Percentiles rank a stretch among this genome's conserved stretches.
Conservation (phyloP, 2,329 filamentous ascomycete genomes). For the Trichoderma koningii region DNA sequence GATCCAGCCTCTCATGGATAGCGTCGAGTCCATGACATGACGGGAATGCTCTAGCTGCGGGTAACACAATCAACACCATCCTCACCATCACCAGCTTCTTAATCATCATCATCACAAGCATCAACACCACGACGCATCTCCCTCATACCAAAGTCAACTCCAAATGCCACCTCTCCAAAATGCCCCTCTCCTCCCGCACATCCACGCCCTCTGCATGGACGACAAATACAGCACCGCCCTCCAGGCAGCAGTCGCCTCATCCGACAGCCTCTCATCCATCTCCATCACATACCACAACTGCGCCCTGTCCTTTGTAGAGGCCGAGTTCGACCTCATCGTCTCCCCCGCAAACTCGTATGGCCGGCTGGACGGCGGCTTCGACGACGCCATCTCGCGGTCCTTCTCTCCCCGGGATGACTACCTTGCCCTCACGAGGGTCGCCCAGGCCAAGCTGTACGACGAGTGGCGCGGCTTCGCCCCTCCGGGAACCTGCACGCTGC, state of each 20-base stretch:
- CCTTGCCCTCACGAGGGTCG: slow-evolving; percentile 49
- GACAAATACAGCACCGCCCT: slow-evolving; percentile 43
- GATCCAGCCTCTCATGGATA: background rate
- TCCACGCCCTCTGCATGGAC: slow-evolving; percentile 30
- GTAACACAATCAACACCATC: no score
- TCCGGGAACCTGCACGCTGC: slow-evolving; percentile 52
- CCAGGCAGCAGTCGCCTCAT: slow-evolving; percentile 37
- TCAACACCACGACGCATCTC: background rate
- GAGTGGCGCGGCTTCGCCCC: slow-evolving; percentile 53
- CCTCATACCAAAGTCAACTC: background rate
- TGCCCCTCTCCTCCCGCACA: slow-evolving; percentile 25
- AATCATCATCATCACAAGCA: background rate
- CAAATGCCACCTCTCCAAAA: background rate
- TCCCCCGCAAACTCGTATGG: slow-evolving; percentile 59
- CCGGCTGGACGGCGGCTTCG: slow-evolving; percentile 56
- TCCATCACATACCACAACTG: slow-evolving; percentile 43
- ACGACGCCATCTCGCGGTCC: slow-evolving; percentile 54
- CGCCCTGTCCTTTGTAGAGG: slow-evolving; percentile 43
- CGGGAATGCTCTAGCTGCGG: background rate
- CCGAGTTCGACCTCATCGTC: slow-evolving; percentile 51
- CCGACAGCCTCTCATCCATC: slow-evolving; percentile 38
- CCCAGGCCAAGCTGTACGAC: slow-evolving; percentile 49
- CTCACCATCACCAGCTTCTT: background rate
- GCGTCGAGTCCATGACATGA: background rate
- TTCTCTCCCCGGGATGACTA: slow-evolving; percentile 51